phyloP scores from a whole-genome alignment of 2,329 filamentous ascomycete genomes.

The Exutisphaerella laricina region DNA sequence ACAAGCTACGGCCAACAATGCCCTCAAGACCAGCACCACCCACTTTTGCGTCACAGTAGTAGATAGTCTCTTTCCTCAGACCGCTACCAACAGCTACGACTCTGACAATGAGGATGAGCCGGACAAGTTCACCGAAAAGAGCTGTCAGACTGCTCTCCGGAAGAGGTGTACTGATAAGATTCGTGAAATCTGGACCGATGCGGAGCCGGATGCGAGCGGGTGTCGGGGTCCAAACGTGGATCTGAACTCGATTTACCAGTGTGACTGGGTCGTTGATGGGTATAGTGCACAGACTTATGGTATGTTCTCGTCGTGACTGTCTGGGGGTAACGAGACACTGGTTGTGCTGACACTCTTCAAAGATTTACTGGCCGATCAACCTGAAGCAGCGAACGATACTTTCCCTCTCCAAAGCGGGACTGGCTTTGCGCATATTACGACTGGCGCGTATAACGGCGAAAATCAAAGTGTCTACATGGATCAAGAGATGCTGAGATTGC shows the following conservation, averaged over 20 bases:
- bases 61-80: slow-evolving; percentile 1
- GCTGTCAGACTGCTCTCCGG: slow-evolving; percentile 1
- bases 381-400: background rate
- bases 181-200: background rate
- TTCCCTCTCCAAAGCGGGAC: slow-evolving; percentile 5
- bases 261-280: slow-evolving; percentile 4
- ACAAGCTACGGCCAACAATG: background rate
- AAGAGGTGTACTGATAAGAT: background rate
- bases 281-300: slow-evolving; percentile 4
- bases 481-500: background rate
- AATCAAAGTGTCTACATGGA: slow-evolving; percentile 2
- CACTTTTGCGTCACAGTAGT: slow-evolving; percentile 7
- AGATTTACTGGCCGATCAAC: slow-evolving; percentile 4
- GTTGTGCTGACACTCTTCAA: background rate
- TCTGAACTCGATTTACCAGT: background rate
- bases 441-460: background rate
- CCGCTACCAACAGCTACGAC: slow-evolving; percentile 2
- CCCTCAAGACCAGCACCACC: background rate
- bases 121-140: background rate
- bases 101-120: background rate
- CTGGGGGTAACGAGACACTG: no score
- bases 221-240: slow-evolving; percentile 2
- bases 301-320: background rate
- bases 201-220: slow-evolving; percentile 2
- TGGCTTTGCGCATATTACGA: slow-evolving; percentile 3